These are phyloP conservation scores for Backusella parvicylindrica DNA, from an alignment of 192 early-diverging fungal species.

Conservation along the genomic window DNA sequence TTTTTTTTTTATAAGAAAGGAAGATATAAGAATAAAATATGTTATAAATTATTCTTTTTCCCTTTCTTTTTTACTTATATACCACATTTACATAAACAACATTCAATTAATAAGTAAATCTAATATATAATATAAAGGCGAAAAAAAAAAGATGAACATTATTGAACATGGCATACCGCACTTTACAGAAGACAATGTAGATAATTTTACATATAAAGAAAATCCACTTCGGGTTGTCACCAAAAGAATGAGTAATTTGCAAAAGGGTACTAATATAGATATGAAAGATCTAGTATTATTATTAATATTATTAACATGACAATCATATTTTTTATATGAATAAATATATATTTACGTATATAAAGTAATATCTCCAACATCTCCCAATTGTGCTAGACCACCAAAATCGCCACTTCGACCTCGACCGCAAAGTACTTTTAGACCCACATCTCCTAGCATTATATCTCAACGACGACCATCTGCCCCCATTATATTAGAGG, in stretches of 20 bases:
- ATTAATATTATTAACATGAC: not conserved
- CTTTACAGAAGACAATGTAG: not conserved
- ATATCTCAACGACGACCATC: conserved; percentile 10
- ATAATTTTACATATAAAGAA: not conserved
- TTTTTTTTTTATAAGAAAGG: not conserved
- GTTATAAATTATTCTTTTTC: not conserved
- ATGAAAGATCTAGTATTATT: not conserved
- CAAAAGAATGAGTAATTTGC: not conserved
- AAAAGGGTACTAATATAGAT: not conserved
- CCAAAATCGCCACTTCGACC: conserved; percentile 7
- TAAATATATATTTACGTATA: not conserved
- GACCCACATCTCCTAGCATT: not conserved
- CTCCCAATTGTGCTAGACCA: not conserved
- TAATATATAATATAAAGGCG: not conserved
- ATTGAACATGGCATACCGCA: not conserved
- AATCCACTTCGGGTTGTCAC: not conserved
- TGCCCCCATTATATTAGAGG: not conserved
- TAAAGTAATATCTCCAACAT: not conserved
- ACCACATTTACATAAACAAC: not conserved
- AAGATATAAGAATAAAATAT: not conserved
- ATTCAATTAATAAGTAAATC: not conserved
- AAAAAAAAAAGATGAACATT: not conserved
- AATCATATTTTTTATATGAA: not conserved
- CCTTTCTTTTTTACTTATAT: not conserved
- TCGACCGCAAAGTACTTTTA: not conserved